Conservation (phyloP, 23 red algal genomes). For the Agarophyton chilense region DNA sequence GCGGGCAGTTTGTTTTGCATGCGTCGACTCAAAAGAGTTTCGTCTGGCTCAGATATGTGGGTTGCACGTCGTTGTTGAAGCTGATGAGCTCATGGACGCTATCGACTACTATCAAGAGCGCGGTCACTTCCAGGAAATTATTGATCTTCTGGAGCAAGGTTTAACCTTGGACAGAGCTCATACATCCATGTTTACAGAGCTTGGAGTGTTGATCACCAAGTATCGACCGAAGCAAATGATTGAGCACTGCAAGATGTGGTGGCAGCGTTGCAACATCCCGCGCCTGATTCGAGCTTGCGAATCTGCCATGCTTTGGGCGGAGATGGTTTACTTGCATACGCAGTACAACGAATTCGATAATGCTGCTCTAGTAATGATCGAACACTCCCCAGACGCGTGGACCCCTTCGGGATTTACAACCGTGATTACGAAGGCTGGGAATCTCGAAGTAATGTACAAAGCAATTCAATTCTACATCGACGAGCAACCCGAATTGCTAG, state of each 20-base stretch:
- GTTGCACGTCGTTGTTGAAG: slow-evolving; percentile 88
- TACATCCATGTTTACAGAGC: slow-evolving; percentile 94
- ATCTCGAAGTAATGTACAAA: slow-evolving; percentile 93
- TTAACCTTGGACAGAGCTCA: slow-evolving; percentile 92
- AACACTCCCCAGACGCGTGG: slow-evolving; percentile 88
- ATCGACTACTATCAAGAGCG: slow-evolving; percentile 92
- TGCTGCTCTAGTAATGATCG: slow-evolving; percentile 95
- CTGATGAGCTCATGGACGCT: slow-evolving; percentile 95
- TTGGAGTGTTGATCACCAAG: slow-evolving; percentile 90
- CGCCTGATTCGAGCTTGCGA: slow-evolving; percentile 89
- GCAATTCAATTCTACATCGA: slow-evolving; percentile 98
- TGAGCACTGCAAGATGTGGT: slow-evolving; percentile 98
- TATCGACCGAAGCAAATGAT: slow-evolving; percentile 83
- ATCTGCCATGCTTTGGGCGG: slow-evolving; percentile 85
- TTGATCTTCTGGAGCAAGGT: slow-evolving; percentile 87
- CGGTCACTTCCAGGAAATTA: slow-evolving; percentile 91
- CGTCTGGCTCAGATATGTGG: slow-evolving; percentile 94
- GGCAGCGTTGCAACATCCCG: slow-evolving; percentile 89
- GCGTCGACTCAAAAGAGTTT: slow-evolving; percentile 94
- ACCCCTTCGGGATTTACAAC: slow-evolving; percentile 78
- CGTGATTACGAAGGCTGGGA: slow-evolving; percentile 84
- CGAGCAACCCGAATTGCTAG: slow-evolving; percentile 89
- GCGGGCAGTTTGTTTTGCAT: slow-evolving; percentile 93
- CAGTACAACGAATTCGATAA: slow-evolving; percentile 99
- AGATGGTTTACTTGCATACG: slow-evolving; percentile 87